Base-by-base conservation (phyloP, 2,329 filamentous ascomycete species). In the Eurotiales sp. region DNA sequence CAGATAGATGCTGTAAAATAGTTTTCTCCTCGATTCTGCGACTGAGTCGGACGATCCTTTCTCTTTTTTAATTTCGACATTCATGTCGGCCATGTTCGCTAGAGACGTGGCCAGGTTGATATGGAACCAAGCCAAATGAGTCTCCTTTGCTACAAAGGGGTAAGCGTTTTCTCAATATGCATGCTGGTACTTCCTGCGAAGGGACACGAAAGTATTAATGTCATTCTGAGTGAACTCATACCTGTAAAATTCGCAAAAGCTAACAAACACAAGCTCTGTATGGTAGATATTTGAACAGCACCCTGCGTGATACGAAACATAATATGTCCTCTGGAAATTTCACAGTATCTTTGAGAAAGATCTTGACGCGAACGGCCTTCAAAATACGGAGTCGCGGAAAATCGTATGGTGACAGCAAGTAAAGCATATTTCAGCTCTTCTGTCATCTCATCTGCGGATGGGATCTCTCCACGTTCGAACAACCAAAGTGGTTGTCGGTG, bases 401-500 rank as follows among this genome's bases (percentile, higher is more conserved):
- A 58, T 42, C 56, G 50, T 14, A 47, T n/a, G 4, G 58, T 42
- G 19, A 62, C 54, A 4, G 58, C 55, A 10, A 61, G 44, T 11
- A 62, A 22, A 17, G 56, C 50, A 27, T 56, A 58, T 6, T 54
- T 22, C 1, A 59, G 21, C 39, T 62, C 59, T 43, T 60, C 56
- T 10, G 36, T 27, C 21, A 53, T 52, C 5, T 45, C 17, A 44
- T 51, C 34, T n/a, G 45, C 19, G 6, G 51, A 46, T 3, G 48
- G 36, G n/a, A 60, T 15, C 17, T 61, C 58, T 17, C 56, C 48
- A 10, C 29, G 46, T 21, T 59, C 59, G 34, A 62, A 59, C 8
- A 59, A 46, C 59, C 59, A 62, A 11, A 62, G 48, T 12, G 59
- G 59, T 42, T 62, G 59, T 30, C 51, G 55, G 37, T 62, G 59